These are phyloP conservation scores for Dothiorella sarmentorum DNA, from an alignment of 2,329 filamentous ascomycete genomes.

Conservation along the genomic window DNA sequence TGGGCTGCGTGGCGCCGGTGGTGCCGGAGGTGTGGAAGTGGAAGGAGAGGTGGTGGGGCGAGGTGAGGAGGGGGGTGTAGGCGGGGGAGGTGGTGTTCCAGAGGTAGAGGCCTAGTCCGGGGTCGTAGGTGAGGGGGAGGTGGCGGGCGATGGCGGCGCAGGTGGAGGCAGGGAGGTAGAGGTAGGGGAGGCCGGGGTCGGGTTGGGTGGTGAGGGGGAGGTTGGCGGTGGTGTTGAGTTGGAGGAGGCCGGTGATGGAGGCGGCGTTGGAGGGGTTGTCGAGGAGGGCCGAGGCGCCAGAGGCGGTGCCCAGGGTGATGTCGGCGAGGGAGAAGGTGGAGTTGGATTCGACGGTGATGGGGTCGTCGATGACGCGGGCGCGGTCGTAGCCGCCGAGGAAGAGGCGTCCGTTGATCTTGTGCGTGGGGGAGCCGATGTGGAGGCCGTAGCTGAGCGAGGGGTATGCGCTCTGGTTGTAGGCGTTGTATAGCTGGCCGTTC, in stretches of 20 bases:
- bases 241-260: not conserved
- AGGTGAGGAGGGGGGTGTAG: conserved; percentile 41
- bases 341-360: conserved; percentile 23
- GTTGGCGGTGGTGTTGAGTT: not conserved
- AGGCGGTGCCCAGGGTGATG: conserved; percentile 41
- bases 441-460: conserved; percentile 30
- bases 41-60: conserved; percentile 42
- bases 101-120: conserved; percentile 24
- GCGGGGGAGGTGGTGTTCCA: conserved; percentile 30
- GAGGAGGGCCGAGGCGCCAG: conserved; percentile 20
- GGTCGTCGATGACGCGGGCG: conserved; percentile 27
- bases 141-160: conserved; percentile 28
- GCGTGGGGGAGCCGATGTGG: conserved; percentile 34
- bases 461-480: conserved; percentile 17
- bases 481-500: not conserved
- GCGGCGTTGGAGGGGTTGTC: not conserved
- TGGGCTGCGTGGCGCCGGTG: conserved; percentile 30
- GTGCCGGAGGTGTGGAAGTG: conserved; percentile 32
- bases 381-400: conserved; percentile 37
- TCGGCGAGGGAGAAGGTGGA: conserved; percentile 31
- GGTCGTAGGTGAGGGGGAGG: conserved; percentile 28
- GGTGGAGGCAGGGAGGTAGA: conserved; percentile 28
- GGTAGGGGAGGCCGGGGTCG: conserved; percentile 28
- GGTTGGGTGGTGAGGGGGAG: conserved; percentile 14
- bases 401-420: conserved; percentile 29